These are phyloP conservation scores for Fusarium albidum DNA, from an alignment of 2,329 filamentous ascomycete species.

Conservation along the genomic window DNA sequence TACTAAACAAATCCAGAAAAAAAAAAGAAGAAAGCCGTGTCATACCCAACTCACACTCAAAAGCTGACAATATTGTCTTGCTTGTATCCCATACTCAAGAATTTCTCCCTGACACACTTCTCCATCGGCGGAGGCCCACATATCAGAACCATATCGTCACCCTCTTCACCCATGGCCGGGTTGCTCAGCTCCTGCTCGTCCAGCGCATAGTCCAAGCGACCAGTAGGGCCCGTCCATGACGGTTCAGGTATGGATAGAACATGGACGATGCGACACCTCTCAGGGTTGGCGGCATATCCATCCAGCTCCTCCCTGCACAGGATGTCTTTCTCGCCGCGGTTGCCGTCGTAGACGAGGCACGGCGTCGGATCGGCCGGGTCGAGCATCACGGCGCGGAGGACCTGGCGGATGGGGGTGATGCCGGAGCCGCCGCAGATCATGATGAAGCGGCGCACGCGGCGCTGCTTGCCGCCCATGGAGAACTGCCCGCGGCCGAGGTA, in stretches of 20 bases:
- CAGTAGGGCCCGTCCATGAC: conserved; percentile 73
- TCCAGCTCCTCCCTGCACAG: conserved; percentile 80
- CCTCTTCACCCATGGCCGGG: conserved; percentile 45
- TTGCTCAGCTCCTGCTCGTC: conserved; percentile 65
- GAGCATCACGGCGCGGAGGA: conserved; percentile 71
- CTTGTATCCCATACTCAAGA: conserved; percentile 69
- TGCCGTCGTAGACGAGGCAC: conserved; percentile 82
- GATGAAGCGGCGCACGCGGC: conserved; percentile 72
- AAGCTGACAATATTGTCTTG: conserved; percentile 42
- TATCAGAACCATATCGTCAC: conserved; percentile 72
- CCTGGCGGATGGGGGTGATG: conserved; percentile 90
- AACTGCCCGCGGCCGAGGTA: conserved; percentile 76
- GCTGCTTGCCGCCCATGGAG: conserved; percentile 62
- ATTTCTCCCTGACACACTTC: conserved; percentile 65
- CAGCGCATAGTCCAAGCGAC: conserved; percentile 71
- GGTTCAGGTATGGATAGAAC: conserved; percentile 71
- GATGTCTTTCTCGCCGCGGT: conserved; percentile 82
- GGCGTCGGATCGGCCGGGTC: conserved; percentile 69
- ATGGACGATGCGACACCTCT: conserved; percentile 71
- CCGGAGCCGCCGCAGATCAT: conserved; percentile 93
- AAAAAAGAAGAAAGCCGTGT: not conserved
- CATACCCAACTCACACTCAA: conserved; percentile 9
- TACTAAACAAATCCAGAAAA: not conserved
- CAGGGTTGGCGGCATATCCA: conserved; percentile 60
- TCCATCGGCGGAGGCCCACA: conserved; percentile 84